These are phyloP conservation scores for Novymonas esmeraldas DNA, from an alignment of 208 protist genomes.

Conservation along the genomic window DNA sequence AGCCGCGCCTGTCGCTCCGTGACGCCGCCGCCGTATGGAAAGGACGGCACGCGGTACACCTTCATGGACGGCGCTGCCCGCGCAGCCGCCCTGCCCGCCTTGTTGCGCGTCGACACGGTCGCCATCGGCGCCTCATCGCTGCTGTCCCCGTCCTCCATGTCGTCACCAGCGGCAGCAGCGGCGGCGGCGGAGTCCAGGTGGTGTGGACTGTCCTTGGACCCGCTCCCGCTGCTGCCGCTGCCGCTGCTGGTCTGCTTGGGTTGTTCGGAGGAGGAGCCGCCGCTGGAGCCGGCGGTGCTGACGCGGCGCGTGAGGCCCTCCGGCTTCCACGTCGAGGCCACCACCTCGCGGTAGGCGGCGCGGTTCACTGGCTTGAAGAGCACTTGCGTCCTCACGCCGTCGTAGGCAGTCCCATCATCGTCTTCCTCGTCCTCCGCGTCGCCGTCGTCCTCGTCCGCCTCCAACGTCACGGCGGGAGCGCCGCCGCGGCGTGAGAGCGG, in stretches of 20 bases:
- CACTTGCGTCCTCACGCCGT: conserved; percentile 77
- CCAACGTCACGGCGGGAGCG: neutral
- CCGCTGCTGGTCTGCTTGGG: conserved; percentile 11
- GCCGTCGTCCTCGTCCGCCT: conserved; percentile 7
- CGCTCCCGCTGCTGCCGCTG: conserved; percentile 16
- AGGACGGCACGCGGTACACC: conserved; percentile 78
- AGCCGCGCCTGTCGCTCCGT: conserved; percentile 62
- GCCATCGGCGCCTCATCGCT: conserved; percentile 21
- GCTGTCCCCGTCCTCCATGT: conserved; percentile 42
- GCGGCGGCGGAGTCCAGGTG: neutral
- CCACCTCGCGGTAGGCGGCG: conserved; percentile 59
- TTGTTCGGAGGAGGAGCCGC: neutral
- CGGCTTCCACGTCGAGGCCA: conserved; percentile 72
- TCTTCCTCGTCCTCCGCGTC: conserved; percentile 40
- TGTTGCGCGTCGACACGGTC: conserved; percentile 33
- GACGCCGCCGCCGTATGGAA: conserved; percentile 88
- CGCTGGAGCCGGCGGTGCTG: neutral
- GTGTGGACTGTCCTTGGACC: conserved; percentile 11
- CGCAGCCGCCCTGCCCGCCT: conserved; percentile 4
- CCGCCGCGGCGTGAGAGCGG: neutral
- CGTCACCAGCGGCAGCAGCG: conserved; percentile 21
- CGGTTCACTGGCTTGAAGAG: conserved; percentile 79
- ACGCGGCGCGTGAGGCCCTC: conserved; percentile 59
- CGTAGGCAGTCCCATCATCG: conserved; percentile 67
- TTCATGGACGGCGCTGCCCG: conserved; percentile 17